Conservation (phyloP, 352 stramenopile species). For the Pythium chondricola region DNA sequence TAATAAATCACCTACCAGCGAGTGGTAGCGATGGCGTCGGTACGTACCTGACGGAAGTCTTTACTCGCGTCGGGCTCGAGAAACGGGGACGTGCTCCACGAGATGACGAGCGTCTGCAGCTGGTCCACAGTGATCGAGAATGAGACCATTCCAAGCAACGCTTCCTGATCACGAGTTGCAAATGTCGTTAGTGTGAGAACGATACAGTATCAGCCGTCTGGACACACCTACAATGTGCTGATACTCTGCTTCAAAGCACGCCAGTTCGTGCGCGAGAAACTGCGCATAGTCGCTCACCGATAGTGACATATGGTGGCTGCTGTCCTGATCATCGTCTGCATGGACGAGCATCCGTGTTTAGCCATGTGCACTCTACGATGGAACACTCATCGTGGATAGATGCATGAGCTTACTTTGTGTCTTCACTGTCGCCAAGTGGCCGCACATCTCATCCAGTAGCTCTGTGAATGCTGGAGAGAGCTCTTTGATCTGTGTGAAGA, state of each 20-base stretch:
- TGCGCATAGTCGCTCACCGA: constrained; percentile 57
- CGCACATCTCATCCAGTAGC: constrained; percentile 58
- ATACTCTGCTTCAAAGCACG: constrained; percentile 73
- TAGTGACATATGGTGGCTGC: too few species aligned
- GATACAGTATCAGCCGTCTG: too few species aligned
- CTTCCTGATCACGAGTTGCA: constrained; percentile 30
- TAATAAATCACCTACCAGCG: background rate
- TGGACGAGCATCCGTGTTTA: too few species aligned
- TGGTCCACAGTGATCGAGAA: constrained; percentile 67
- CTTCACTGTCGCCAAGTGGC: constrained; percentile 31
- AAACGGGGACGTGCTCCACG: constrained; percentile 77
- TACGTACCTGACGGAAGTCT: constrained; percentile 43
- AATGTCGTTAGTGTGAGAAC: background rate
- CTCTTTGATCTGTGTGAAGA: constrained; percentile 54
- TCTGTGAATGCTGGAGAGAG: constrained; percentile 37
- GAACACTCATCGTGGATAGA: too few species aligned
- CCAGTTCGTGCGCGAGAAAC: constrained; percentile 61
- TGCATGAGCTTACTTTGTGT: constrained; percentile 26
- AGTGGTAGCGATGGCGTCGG: too few species aligned
- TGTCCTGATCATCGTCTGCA: too few species aligned
- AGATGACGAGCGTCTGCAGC: constrained; percentile 73
- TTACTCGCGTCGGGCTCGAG: constrained; percentile 42
- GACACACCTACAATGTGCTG: constrained; percentile 77
- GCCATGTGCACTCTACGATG: too few species aligned
- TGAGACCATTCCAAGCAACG: constrained; percentile 49